These are phyloP conservation scores for Tolypocladium endophyticum DNA, from an alignment of 2,329 filamentous ascomycete genomes.

Conservation along the genomic window DNA sequence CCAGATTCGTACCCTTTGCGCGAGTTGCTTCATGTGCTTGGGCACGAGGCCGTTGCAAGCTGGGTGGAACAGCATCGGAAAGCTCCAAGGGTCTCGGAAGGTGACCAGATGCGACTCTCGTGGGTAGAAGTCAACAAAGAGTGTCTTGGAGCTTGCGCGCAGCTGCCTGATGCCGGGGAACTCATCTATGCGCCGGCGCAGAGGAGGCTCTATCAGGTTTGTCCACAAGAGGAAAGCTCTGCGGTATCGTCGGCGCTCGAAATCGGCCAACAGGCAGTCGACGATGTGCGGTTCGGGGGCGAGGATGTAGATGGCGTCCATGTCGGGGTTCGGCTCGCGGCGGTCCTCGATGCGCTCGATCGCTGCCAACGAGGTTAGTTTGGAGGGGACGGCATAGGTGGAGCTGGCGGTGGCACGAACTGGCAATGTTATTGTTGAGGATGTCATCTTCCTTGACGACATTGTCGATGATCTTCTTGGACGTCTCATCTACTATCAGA, in stretches of 20 bases:
- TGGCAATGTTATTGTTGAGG: conserved; percentile 90
- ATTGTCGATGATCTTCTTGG: conserved; percentile 80
- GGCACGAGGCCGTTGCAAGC: conserved; percentile 76
- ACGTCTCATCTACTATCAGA: conserved; percentile 74
- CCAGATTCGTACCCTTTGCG: conserved; percentile 60
- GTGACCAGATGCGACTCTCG: conserved; percentile 85
- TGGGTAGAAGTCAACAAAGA: conserved; percentile 83
- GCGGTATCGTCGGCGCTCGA: conserved; percentile 74
- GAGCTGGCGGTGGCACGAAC: conserved; percentile 39
- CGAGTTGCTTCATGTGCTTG: conserved; percentile 71
- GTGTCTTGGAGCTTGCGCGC: conserved; percentile 69
- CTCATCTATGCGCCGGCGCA: conserved; percentile 65
- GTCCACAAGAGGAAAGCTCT: conserved; percentile 81
- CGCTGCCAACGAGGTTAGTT: conserved; percentile 42
- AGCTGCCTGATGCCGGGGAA: conserved; percentile 59
- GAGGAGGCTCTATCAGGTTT: conserved; percentile 55
- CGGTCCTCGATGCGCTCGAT: conserved; percentile 89
- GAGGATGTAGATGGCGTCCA: conserved; percentile 91
- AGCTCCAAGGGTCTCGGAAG: conserved; percentile 92
- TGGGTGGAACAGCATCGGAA: conserved; percentile 84
- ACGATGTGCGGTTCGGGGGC: conserved; percentile 80
- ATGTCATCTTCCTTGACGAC: conserved; percentile 93
- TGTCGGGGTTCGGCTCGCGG: conserved; percentile 71
- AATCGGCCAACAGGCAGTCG: conserved; percentile 87
- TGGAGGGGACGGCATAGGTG: conserved; percentile 4